Conservation (phyloP, 805 yeast genomes). For the Yarrowia osloensis region DNA sequence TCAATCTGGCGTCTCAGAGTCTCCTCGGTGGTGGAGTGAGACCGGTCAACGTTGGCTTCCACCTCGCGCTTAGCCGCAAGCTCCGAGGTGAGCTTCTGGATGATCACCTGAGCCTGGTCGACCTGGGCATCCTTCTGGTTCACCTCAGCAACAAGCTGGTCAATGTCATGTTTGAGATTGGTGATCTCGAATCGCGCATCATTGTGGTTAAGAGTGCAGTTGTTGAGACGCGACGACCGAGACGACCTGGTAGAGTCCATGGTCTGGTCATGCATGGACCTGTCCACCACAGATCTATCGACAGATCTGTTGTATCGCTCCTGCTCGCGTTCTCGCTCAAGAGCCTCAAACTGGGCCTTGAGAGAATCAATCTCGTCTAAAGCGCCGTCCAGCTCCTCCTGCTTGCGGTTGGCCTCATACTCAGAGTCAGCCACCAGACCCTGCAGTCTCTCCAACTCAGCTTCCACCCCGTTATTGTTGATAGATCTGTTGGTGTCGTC, state of each 20-base stretch:
- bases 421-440: constrained; percentile 1
- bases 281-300: not conserved
- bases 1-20: constrained; percentile 17
- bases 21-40: not conserved
- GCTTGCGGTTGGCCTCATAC: constrained; percentile 10
- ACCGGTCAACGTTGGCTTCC: not conserved
- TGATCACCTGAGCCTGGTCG: constrained; percentile 10
- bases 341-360: not conserved
- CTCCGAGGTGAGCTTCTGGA: constrained; percentile 16
- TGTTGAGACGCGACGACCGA: not conserved
- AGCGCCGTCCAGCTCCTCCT: constrained; percentile 22
- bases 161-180: constrained; percentile 7
- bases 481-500: constrained; percentile 15
- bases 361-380: constrained; percentile 26
- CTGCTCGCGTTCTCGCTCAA: constrained; percentile 8
- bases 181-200: constrained; percentile 9
- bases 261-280: constrained; percentile 3
- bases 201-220: constrained; percentile 8
- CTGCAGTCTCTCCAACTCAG: constrained; percentile 12
- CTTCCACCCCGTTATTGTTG: constrained; percentile 1
- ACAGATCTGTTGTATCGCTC: not conserved
- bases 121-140: constrained; percentile 15
- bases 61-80: constrained; percentile 19
- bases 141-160: constrained; percentile 16
- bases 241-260: constrained; percentile 12